Evolutionary conservation across 805 yeast species (phyloP).

Genomic region (Starmera dryadoides): DNA sequence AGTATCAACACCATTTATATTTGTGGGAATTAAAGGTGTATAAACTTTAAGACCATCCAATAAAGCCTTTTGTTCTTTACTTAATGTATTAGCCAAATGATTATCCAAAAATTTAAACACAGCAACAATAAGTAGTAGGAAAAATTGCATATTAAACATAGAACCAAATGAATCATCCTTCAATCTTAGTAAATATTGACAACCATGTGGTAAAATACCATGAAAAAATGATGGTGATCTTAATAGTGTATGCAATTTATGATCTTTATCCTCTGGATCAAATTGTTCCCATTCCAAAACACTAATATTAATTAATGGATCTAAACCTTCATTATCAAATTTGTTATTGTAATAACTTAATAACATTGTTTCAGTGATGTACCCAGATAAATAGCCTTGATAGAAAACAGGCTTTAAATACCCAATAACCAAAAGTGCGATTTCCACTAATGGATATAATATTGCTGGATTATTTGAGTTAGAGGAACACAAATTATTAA

Average conservation of each 20-base stretch:
- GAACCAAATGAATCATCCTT: constrained; percentile 9
- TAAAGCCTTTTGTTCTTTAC: constrained; percentile 5
- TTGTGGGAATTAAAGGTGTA: not conserved
- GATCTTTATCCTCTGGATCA: constrained; percentile 2
- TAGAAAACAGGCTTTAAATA: constrained; percentile 5
- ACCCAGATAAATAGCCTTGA: constrained; percentile 8
- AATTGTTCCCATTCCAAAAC: constrained; percentile 6
- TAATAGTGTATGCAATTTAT: constrained; percentile 4
- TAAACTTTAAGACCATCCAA: not conserved
- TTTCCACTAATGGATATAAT: not conserved
- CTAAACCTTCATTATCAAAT: not conserved
- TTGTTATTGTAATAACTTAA: not conserved
- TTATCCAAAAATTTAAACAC: constrained; percentile 9
- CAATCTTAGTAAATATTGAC: constrained; percentile 7
- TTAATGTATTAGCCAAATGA: constrained; percentile 2
- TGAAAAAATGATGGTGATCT: constrained; percentile 8
- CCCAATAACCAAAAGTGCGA: not conserved
- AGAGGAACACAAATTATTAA: constrained; percentile 3
- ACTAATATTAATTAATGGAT: not conserved
- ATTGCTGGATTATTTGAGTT: not conserved
- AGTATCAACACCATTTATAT: not conserved
- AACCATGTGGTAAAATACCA: constrained; percentile 7
- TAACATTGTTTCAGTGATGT: not conserved
- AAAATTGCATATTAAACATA: constrained; percentile 8
- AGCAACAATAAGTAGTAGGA: constrained; percentile 7